These are phyloP conservation scores for Septoria linicola DNA, from an alignment of 2,329 filamentous ascomycete species.

Conservation along the genomic window DNA sequence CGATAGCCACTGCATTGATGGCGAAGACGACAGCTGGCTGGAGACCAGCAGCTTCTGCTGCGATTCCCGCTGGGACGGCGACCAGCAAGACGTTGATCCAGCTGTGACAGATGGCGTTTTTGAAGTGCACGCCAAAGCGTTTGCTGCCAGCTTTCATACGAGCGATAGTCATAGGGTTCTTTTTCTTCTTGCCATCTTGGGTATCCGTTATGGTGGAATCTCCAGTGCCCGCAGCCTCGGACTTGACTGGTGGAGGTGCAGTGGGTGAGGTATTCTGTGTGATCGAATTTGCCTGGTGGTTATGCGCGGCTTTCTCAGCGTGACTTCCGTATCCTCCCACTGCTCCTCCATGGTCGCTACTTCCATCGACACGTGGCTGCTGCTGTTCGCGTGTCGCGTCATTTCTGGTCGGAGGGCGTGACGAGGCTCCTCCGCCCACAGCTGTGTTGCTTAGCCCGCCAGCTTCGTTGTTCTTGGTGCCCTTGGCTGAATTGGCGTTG, in stretches of 20 bases:
- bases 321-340: constrained; percentile 14
- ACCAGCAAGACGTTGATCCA: constrained; percentile 76
- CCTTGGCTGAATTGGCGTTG: constrained; percentile 20
- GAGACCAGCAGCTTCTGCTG: constrained; percentile 51
- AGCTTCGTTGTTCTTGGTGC: constrained; percentile 31
- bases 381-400: constrained; percentile 20
- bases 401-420: constrained; percentile 26
- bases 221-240: constrained; percentile 52
- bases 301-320: constrained; percentile 31
- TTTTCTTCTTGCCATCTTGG: constrained; percentile 33
- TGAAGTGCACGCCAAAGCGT: constrained; percentile 55
- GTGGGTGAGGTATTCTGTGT: constrained; percentile 34
- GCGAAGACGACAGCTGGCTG: constrained; percentile 49
- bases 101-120: constrained; percentile 66
- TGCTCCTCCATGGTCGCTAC: constrained; percentile 29
- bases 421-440: constrained; percentile 30
- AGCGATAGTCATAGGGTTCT: constrained; percentile 46
- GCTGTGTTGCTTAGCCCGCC: constrained; percentile 34
- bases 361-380: constrained; percentile 32
- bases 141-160: constrained; percentile 53
- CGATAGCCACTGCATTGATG: constrained; percentile 53
- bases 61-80: constrained; percentile 77
- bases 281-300: constrained; percentile 25
- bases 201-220: constrained; percentile 52
- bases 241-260: constrained; percentile 45